A percentile compares a stretch with the other conserved stretches of the same genome.
These are phyloP conservation scores for Penstemon barbatus DNA, from an alignment of 257 asterid genomes.

Conservation along the genomic window DNA sequence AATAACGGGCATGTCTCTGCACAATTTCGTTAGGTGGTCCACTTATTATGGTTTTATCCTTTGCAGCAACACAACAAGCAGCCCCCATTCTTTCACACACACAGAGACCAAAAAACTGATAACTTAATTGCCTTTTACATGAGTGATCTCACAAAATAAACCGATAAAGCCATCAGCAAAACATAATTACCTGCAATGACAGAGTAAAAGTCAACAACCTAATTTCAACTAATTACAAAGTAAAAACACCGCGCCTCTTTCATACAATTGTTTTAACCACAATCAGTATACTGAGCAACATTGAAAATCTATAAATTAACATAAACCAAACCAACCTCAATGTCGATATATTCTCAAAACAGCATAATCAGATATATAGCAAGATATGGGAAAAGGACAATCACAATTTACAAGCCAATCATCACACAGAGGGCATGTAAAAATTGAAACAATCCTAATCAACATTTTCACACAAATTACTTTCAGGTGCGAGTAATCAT, in stretches of 20 bases:
- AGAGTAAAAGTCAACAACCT: background rate
- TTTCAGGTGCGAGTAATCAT: too few species aligned
- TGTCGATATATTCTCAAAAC: conserved; percentile 16
- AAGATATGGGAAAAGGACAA: background rate
- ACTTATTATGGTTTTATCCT: conserved; percentile 60
- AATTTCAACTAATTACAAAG: too few species aligned
- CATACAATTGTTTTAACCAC: too few species aligned
- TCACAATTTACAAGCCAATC: too few species aligned
- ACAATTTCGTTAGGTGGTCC: conserved; percentile 59
- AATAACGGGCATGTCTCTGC: conserved; percentile 69
- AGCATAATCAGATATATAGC: conserved; percentile 14
- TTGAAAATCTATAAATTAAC: conserved; percentile 14
- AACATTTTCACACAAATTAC: too few species aligned
- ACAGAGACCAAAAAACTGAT: conserved; percentile 22
- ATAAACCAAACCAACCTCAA: background rate
- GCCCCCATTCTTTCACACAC: conserved; percentile 76
- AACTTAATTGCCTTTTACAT: conserved; percentile 30
- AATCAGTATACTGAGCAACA: background rate
- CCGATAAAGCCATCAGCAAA: conserved; percentile 19
- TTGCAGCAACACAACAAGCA: conserved; percentile 96
- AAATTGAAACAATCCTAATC: too few species aligned
- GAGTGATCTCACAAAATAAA: conserved; percentile 17
- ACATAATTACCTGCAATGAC: conserved; percentile 35
- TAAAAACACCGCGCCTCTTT: too few species aligned
- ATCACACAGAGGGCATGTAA: too few species aligned